Conservation (phyloP, 129 eudicot species). For the Flaveria sonorensis region DNA sequence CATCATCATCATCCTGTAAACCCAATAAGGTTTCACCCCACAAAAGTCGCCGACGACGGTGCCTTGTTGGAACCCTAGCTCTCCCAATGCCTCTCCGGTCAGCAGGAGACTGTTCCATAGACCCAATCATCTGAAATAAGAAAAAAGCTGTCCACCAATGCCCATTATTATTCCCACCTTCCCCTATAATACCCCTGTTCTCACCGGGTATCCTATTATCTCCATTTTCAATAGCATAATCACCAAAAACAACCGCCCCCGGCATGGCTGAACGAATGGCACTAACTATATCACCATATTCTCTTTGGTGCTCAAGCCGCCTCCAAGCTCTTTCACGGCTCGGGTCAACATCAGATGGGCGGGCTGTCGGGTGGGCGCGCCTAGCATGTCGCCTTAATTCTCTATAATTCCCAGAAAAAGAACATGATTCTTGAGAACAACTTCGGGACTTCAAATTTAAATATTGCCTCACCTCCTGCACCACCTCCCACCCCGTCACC, state of each 20-base stretch:
- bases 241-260: constrained; percentile 78
- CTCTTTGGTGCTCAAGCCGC: constrained; percentile 76
- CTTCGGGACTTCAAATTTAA: constrained; percentile 67
- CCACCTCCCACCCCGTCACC: constrained; percentile 70
- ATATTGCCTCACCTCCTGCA: constrained; percentile 74
- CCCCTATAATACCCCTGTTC: constrained; percentile 49
- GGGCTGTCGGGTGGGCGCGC: constrained; percentile 75
- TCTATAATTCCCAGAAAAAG: constrained; percentile 70
- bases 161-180: constrained; percentile 40
- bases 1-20: constrained; percentile 56
- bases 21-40: constrained; percentile 89
- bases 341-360: constrained; percentile 88
- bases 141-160: constrained; percentile 64
- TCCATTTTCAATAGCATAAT: constrained; percentile 71
- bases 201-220: constrained; percentile 47
- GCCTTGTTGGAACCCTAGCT: constrained; percentile 54
- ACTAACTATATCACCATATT: constrained; percentile 82
- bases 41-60: constrained; percentile 51
- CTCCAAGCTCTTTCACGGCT: constrained; percentile 84
- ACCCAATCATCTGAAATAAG: constrained; percentile 82
- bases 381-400: constrained; percentile 89
- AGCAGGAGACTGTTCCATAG: constrained; percentile 49
- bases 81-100: constrained; percentile 64
- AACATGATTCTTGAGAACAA: constrained; percentile 85
- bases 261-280: constrained; percentile 92